Conservation (phyloP, 2,329 filamentous ascomycete genomes). For the Boeremia exigua region DNA sequence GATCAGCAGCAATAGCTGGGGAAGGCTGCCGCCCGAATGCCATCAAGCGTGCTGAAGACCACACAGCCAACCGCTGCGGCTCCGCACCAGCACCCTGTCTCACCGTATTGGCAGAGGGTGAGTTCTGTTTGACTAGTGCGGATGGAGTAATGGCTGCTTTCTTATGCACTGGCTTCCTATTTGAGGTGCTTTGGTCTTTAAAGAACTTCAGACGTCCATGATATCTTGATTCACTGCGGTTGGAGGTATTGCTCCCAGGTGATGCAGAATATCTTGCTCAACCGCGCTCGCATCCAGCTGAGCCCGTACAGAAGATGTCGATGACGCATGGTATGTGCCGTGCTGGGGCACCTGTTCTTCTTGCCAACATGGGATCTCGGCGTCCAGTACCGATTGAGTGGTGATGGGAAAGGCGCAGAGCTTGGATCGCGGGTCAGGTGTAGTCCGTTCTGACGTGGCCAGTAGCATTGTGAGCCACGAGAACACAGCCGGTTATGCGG, state of each 20-base stretch:
- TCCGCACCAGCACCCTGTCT: constrained; percentile 26
- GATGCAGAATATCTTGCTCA: not conserved
- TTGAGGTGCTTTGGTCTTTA: constrained; percentile 19
- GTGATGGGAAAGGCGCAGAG: constrained; percentile 8
- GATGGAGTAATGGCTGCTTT: constrained; percentile 8
- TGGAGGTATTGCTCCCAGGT: not conserved
- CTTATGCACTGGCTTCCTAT: constrained; percentile 20
- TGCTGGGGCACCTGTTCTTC: not conserved
- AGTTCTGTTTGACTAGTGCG: constrained; percentile 19
- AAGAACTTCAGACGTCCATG: not conserved
- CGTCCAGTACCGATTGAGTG: constrained; percentile 11
- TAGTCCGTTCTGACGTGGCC: not conserved
- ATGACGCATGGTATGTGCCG: not conserved
- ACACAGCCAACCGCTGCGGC: constrained; percentile 33
- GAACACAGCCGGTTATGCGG: constrained; percentile 29
- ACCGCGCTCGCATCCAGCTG: not conserved
- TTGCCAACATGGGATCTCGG: constrained; percentile 16
- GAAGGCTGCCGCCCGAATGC: constrained; percentile 22
- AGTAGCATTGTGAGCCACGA: constrained; percentile 3
- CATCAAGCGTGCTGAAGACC: constrained; percentile 13
- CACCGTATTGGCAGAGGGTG: constrained; percentile 22
- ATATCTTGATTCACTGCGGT: not conserved
- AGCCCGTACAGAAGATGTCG: not conserved
- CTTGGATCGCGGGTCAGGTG: not conserved
- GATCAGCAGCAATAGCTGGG: constrained; percentile 24